These are phyloP conservation scores for Penicillium cinerascens DNA, from an alignment of 495 filamentous ascomycete genomes.

Conservation along the genomic window DNA sequence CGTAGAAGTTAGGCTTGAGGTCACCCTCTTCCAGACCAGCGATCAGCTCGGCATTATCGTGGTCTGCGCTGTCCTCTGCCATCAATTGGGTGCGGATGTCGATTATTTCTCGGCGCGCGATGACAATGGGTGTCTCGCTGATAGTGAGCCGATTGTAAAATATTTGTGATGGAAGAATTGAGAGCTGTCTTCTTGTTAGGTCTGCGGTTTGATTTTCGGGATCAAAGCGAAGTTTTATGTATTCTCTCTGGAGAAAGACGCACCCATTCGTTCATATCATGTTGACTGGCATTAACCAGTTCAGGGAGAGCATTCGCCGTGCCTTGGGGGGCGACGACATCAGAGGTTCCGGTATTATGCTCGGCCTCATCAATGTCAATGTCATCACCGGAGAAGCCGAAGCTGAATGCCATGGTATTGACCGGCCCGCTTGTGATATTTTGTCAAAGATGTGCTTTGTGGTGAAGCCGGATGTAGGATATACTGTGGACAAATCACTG, in stretches of 20 bases:
- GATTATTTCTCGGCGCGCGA: conserved; percentile 87
- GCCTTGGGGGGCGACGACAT: conserved; percentile 5
- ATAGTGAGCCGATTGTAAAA: conserved; percentile 64
- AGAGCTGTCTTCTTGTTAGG: conserved; percentile 55
- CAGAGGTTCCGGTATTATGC: conserved; percentile 19
- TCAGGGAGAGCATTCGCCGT: conserved; percentile 24
- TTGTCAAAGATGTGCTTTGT: background rate
- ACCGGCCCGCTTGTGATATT: background rate
- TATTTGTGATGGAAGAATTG: conserved; percentile 71
- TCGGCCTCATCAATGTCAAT: conserved; percentile 62
- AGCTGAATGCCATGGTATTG: conserved; percentile 56
- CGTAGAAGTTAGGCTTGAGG: conserved; percentile 86
- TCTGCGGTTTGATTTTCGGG: conserved; percentile 12
- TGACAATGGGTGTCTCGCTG: conserved; percentile 39
- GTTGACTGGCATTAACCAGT: conserved; percentile 34
- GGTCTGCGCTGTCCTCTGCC: conserved; percentile 66
- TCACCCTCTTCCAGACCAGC: conserved; percentile 73
- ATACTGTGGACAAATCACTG: background rate
- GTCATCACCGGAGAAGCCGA: conserved; percentile 80
- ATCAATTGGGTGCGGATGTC: conserved; percentile 92
- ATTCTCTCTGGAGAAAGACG: conserved; percentile 11
- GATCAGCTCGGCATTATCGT: conserved; percentile 43
- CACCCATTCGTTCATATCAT: conserved; percentile 48
- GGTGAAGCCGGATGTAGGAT: background rate
- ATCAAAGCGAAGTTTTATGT: background rate